Percentiles rank a stretch among this genome's conserved stretches.
phyloP scores from a whole-genome alignment of 2,329 filamentous ascomycete species.

The Epichloe brachyelytri region DNA sequence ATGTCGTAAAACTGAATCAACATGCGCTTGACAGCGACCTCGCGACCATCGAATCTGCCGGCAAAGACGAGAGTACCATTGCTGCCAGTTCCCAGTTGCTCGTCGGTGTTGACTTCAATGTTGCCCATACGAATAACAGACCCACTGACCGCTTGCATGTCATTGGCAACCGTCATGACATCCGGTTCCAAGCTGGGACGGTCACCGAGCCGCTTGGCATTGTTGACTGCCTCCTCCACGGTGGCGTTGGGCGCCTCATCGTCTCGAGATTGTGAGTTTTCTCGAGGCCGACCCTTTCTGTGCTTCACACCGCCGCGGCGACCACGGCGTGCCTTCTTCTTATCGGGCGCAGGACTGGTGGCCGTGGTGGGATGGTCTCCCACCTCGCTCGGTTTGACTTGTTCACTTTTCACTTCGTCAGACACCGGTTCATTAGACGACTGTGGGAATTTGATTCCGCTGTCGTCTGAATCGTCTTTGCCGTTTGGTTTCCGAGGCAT shows the following conservation, averaged over 20 bases:
- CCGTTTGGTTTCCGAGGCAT: background rate
- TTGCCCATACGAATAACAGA: constrained; percentile 49
- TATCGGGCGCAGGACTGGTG: constrained; percentile 21
- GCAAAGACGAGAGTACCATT: constrained; percentile 95
- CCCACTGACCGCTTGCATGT: constrained; percentile 47
- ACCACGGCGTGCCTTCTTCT: constrained; percentile 58
- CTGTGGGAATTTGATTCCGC: background rate
- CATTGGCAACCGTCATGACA: constrained; percentile 41
- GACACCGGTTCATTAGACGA: background rate
- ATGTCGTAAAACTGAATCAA: constrained; percentile 92
- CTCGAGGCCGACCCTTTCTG: constrained; percentile 43
- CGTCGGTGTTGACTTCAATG: constrained; percentile 50
- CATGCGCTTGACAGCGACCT: constrained; percentile 95
- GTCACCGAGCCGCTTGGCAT: constrained; percentile 44
- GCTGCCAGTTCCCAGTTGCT: constrained; percentile 65
- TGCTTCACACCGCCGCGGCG: constrained; percentile 60
- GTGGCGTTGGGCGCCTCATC: constrained; percentile 31
- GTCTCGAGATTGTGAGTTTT: constrained; percentile 35
- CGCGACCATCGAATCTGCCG: constrained; percentile 84
- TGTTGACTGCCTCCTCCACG: constrained; percentile 49
- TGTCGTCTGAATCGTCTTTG: background rate
- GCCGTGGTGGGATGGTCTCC: background rate
- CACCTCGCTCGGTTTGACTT: background rate
- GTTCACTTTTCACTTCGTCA: background rate
- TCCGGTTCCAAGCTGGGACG: constrained; percentile 46